A percentile compares a stretch with the other conserved stretches of the same genome.
These are phyloP conservation scores for Penicillium sp. DNA, from an alignment of 2,329 filamentous ascomycete genomes.

Conservation along the genomic window DNA sequence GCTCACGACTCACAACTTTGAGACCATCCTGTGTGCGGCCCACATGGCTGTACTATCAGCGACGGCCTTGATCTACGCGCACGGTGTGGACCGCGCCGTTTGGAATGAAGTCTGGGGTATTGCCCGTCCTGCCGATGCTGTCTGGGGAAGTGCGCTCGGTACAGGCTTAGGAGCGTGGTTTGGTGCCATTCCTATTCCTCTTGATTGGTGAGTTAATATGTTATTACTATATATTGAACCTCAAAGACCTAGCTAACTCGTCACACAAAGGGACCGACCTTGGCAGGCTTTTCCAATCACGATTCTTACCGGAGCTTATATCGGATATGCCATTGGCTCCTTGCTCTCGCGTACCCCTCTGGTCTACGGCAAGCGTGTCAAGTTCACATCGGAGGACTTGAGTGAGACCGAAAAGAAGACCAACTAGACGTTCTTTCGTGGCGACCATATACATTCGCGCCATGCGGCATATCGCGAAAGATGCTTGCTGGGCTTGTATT, in stretches of 20 bases:
- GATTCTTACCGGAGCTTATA: constrained; percentile 77
- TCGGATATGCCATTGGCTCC: constrained; percentile 68
- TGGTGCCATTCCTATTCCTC: constrained; percentile 88
- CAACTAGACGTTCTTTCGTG: constrained; percentile 6
- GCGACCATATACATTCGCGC: neutral
- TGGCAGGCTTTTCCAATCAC: constrained; percentile 99
- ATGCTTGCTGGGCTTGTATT: neutral
- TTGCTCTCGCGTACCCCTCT: constrained; percentile 31
- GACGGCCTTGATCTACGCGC: constrained; percentile 80
- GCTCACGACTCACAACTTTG: constrained; percentile 72
- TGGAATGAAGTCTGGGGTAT: constrained; percentile 71
- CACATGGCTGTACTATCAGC: constrained; percentile 78
- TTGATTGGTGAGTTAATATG: constrained; percentile 74
- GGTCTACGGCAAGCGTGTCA: constrained; percentile 38
- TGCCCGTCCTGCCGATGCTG: constrained; percentile 73
- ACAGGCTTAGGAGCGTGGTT: constrained; percentile 81
- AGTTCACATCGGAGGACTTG: constrained; percentile 29
- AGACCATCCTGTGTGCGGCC: constrained; percentile 76
- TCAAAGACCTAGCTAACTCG: constrained; percentile 3
- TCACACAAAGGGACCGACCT: constrained; percentile 69
- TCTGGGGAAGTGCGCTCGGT: constrained; percentile 79
- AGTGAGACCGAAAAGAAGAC: constrained; percentile 22
- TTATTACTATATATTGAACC: neutral
- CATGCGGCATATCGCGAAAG: neutral
- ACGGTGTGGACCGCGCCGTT: constrained; percentile 69